Percentiles rank a stretch among this genome's conserved stretches.
Conservation (phyloP, 306 rosid species). For the Quercus wislizeni region DNA sequence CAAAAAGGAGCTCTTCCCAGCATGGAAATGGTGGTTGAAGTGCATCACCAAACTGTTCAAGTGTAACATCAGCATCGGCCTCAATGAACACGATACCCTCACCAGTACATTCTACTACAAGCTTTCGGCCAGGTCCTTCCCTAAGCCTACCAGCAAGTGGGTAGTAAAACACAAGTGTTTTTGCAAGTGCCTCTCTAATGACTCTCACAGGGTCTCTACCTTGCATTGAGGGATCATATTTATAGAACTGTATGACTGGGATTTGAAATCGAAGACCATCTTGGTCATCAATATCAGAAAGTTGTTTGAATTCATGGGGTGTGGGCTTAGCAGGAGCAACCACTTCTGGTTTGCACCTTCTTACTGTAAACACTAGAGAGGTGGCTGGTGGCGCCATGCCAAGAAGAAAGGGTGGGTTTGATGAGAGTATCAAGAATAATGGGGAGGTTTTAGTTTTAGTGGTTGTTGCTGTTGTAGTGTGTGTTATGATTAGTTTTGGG, state of each 20-base stretch:
- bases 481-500: too few species aligned
- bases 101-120: not conserved
- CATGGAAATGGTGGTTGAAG: conserved; percentile 8
- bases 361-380: conserved; percentile 26
- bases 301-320: conserved; percentile 28
- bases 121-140: conserved; percentile 31
- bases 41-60: not conserved
- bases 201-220: conserved; percentile 33
- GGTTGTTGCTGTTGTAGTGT: too few species aligned
- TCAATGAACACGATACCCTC: not conserved
- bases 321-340: conserved; percentile 32
- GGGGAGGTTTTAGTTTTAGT: too few species aligned
- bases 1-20: conserved; percentile 1
- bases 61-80: not conserved
- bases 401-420: not conserved
- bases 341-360: conserved; percentile 19
- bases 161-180: conserved; percentile 36
- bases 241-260: conserved; percentile 35
- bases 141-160: conserved; percentile 42
- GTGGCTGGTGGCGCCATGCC: not conserved
- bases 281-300: conserved; percentile 44
- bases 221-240: conserved; percentile 23
- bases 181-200: conserved; percentile 33
- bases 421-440: not conserved
- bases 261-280: conserved; percentile 39